These are phyloP conservation scores for Tephrocybe sp. DNA, from an alignment of 768 basidiomycete species.

Conservation along the genomic window DNA sequence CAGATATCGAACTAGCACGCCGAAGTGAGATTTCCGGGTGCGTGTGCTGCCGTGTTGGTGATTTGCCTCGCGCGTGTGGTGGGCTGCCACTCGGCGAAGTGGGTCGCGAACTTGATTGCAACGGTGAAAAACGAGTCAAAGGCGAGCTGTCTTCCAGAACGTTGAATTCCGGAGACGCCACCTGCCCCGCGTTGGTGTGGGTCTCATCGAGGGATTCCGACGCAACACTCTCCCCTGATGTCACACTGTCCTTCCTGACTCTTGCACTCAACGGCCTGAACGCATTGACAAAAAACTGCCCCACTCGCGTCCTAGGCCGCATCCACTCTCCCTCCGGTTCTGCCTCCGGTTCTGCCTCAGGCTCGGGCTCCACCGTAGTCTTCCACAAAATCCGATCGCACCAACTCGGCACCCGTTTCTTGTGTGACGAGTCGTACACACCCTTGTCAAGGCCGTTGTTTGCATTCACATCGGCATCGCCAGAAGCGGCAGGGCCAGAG, in stretches of 20 bases:
- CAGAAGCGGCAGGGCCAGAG: background rate
- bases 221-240: slow-evolving; percentile 26
- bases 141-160: slow-evolving; percentile 17
- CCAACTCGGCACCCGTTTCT: slow-evolving; percentile 85
- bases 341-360: slow-evolving; percentile 38
- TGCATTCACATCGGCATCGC: background rate
- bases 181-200: slow-evolving; percentile 2
- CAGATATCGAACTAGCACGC: too few species aligned
- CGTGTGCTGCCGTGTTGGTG: slow-evolving; percentile 13
- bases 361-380: slow-evolving; percentile 54
- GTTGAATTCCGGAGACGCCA: slow-evolving; percentile 19
- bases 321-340: slow-evolving; percentile 25
- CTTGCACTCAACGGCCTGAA: slow-evolving; percentile 45
- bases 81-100: too few species aligned
- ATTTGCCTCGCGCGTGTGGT: slow-evolving; percentile 21
- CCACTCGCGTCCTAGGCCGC: slow-evolving; percentile 44
- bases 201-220: slow-evolving; percentile 18
- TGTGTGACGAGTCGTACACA: slow-evolving; percentile 78
- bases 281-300: slow-evolving; percentile 53
- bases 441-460: slow-evolving; percentile 55
- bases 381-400: slow-evolving; percentile 87
- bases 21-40: background rate
- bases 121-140: slow-evolving; percentile 23
- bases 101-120: slow-evolving; percentile 11
- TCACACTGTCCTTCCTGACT: slow-evolving; percentile 33